A percentile compares a stretch with the other conserved stretches of the same genome.
Conservation (phyloP, 495 filamentous ascomycete species). For the Penicillium desertorum region DNA sequence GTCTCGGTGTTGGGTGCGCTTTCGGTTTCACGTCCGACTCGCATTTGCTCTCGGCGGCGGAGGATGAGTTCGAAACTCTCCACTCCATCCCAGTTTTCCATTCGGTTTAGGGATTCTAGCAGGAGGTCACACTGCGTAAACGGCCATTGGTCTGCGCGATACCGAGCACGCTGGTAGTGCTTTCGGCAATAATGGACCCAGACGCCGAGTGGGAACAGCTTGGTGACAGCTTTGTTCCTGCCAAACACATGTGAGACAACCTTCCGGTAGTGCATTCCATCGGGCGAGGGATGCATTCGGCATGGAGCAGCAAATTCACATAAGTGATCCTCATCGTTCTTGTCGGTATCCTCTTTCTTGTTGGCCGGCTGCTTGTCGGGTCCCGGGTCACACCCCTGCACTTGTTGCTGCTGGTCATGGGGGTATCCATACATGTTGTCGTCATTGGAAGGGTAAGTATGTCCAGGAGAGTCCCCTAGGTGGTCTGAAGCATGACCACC, state of each 20-base stretch:
- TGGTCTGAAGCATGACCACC: not conserved
- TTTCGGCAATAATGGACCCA: constrained; percentile 79
- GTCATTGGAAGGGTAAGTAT: not conserved
- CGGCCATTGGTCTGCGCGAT: constrained; percentile 61
- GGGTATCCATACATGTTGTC: not conserved
- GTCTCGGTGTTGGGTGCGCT: constrained; percentile 6
- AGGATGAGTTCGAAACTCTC: constrained; percentile 33
- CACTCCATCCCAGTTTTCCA: constrained; percentile 60
- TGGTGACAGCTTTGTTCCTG: constrained; percentile 78
- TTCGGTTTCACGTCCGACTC: constrained; percentile 20
- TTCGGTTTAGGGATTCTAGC: constrained; percentile 52
- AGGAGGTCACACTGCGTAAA: constrained; percentile 61
- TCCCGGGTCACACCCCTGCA: not conserved
- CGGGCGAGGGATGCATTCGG: constrained; percentile 18
- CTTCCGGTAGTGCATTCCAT: constrained; percentile 54
- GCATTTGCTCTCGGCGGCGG: constrained; percentile 24
- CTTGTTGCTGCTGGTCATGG: not conserved
- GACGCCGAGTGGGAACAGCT: constrained; percentile 59
- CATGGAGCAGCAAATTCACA: constrained; percentile 28
- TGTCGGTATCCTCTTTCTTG: not conserved
- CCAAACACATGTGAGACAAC: constrained; percentile 83
- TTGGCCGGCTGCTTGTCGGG: too few species aligned
- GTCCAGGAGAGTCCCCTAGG: not conserved
- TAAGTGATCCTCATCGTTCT: not conserved
- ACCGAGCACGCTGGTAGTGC: constrained; percentile 77